Conservation (phyloP, 148 eudicot species). For the Nepenthes mirabilis region DNA sequence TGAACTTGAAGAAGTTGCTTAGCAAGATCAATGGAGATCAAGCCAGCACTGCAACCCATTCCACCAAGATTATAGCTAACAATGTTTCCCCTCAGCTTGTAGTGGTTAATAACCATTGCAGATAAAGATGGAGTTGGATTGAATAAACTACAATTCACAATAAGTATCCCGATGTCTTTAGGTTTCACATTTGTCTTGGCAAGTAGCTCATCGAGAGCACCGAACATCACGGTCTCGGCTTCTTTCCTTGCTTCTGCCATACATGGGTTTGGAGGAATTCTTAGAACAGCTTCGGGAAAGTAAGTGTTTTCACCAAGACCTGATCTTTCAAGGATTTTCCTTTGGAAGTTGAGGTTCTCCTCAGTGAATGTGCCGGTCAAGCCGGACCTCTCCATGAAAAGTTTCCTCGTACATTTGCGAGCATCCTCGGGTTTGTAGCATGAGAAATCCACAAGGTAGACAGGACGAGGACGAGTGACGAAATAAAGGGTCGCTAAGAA, state of each 20-base stretch:
- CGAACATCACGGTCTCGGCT: background rate
- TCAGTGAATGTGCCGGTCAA: background rate
- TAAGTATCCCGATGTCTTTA: background rate
- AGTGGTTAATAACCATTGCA: background rate
- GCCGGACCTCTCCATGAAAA: background rate
- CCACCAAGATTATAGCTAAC: conserved; percentile 1
- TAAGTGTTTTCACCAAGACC: background rate
- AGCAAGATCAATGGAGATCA: background rate
- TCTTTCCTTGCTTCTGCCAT: conserved; percentile 1
- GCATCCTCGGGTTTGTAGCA: background rate
- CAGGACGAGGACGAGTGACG: conserved; percentile 1
- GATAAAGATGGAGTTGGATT: background rate
- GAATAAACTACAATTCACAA: conserved; percentile 1
- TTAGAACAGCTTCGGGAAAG: background rate
- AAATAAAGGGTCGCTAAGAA: conserved; percentile 1
- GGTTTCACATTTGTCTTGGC: conserved; percentile 1
- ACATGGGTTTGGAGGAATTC: background rate
- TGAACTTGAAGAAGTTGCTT: conserved; percentile 1
- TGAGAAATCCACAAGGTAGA: background rate
- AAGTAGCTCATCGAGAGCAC: background rate
- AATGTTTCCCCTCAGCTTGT: background rate
- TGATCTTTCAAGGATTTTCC: conserved; percentile 1
- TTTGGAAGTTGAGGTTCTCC: background rate
- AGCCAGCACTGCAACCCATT: background rate
- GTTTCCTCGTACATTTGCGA: background rate